Evolutionary conservation across 2,329 filamentous ascomycete genomes (phyloP).

Genomic region (Colletotrichum phormii): DNA sequence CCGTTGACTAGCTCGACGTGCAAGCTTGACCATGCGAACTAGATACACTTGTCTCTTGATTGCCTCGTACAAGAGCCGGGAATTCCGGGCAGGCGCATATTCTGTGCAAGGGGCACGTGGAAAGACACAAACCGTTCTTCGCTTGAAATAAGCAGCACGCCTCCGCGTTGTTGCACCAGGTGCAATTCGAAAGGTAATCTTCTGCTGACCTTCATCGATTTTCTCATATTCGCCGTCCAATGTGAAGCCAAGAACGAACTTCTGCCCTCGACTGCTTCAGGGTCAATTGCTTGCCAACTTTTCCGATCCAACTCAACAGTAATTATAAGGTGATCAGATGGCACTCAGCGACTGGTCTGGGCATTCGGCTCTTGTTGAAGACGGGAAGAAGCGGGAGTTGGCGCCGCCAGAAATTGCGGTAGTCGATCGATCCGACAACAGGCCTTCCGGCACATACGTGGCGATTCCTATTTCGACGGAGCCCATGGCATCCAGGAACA

Average conservation of each 20-base stretch:
- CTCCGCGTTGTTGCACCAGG: background rate
- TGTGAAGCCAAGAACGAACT: background rate
- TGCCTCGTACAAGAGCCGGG: background rate
- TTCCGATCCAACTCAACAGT: background rate
- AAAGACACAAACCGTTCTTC: background rate
- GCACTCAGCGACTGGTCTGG: conserved; percentile 4
- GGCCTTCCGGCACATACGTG: conserved; percentile 20
- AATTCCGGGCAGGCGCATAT: background rate
- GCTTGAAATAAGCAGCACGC: conserved; percentile 2
- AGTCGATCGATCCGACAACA: background rate
- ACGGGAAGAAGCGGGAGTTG: background rate
- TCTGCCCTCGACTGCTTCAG: background rate
- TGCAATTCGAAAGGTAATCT: background rate
- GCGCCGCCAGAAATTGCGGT: background rate
- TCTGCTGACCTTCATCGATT: background rate
- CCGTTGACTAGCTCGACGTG: background rate
- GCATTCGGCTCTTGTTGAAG: background rate
- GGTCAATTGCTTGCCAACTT: background rate
- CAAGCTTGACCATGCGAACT: background rate
- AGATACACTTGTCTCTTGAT: background rate
- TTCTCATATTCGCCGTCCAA: background rate
- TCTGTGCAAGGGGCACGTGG: background rate
- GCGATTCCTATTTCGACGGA: conserved; percentile 22
- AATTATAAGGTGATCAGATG: background rate
- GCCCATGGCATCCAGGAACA: background rate